phyloP scores from a whole-genome alignment of 306 rosid genomes.

The Glycine tomentella region DNA sequence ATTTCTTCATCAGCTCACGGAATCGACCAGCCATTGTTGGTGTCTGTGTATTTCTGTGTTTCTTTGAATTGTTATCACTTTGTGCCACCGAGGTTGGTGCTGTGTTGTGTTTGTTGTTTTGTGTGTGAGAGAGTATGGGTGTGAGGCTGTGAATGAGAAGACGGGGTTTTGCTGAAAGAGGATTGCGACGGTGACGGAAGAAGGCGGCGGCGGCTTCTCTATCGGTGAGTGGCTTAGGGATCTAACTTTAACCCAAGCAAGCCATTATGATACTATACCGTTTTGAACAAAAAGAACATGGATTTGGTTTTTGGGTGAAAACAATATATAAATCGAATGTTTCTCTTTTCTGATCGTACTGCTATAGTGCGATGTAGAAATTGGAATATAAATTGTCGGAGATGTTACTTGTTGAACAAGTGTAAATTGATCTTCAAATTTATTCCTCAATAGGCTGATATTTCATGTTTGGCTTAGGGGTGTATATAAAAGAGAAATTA shows the following conservation, averaged over 20 bases:
- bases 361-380: too few relatives aligned
- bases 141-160: neutral
- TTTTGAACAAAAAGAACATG: neutral
- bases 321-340: too few relatives aligned
- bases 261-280: neutral
- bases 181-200: neutral
- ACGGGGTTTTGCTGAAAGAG: neutral
- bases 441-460: too few relatives aligned
- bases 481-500: too few relatives aligned
- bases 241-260: neutral
- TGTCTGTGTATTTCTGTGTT: neutral
- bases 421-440: too few relatives aligned
- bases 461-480: too few relatives aligned
- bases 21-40: slow-evolving; percentile 72
- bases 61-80: neutral
- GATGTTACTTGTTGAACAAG: too few relatives aligned
- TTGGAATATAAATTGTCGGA: neutral
- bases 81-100: neutral
- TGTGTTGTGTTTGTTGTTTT: neutral
- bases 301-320: neutral
- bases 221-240: neutral
- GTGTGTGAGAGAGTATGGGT: too few relatives aligned
- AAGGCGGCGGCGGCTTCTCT: neutral
- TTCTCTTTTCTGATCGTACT: too few relatives aligned
- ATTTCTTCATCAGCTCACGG: slow-evolving; percentile 83